Conservation (phyloP, 2,329 filamentous ascomycete genomes). For the Pezicula rhizophila region DNA sequence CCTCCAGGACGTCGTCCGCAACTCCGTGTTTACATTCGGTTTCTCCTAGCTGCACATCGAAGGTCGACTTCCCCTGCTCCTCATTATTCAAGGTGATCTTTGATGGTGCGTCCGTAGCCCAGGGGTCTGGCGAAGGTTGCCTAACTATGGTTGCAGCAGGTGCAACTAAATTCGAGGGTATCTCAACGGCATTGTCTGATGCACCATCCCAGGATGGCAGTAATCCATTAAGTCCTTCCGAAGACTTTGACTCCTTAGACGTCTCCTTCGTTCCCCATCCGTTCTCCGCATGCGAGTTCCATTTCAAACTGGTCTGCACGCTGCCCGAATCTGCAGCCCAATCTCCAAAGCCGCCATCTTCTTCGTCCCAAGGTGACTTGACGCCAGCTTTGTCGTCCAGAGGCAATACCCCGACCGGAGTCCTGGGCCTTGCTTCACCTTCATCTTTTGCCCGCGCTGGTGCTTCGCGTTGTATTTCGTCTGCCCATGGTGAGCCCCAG, state of each 20-base stretch:
- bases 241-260: conserved; percentile 1
- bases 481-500: conserved; percentile 34
- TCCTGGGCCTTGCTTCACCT: conserved; percentile 7
- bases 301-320: conserved; percentile 5
- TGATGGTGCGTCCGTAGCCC: conserved; percentile 10
- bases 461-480: conserved; percentile 19
- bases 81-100: not conserved
- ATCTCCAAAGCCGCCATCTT: conserved; percentile 21
- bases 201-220: conserved; percentile 10
- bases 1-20: no score
- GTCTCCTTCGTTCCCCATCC: conserved; percentile 7
- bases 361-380: conserved; percentile 21
- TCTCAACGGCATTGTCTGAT: not conserved
- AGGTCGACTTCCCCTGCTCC: not conserved
- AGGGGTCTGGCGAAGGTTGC: conserved; percentile 24
- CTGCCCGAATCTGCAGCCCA: conserved; percentile 17
- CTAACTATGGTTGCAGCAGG: conserved; percentile 9
- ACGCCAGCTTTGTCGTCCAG: conserved; percentile 11
- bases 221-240: conserved; percentile 4
- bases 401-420: conserved; percentile 12
- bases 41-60: not conserved
- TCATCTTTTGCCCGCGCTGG: conserved; percentile 9
- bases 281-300: conserved; percentile 11
- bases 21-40: not conserved
- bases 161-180: conserved; percentile 7